Evolutionary conservation across 768 basidiomycete species (phyloP).

Genomic region (Phanerochaete sordida): DNA sequence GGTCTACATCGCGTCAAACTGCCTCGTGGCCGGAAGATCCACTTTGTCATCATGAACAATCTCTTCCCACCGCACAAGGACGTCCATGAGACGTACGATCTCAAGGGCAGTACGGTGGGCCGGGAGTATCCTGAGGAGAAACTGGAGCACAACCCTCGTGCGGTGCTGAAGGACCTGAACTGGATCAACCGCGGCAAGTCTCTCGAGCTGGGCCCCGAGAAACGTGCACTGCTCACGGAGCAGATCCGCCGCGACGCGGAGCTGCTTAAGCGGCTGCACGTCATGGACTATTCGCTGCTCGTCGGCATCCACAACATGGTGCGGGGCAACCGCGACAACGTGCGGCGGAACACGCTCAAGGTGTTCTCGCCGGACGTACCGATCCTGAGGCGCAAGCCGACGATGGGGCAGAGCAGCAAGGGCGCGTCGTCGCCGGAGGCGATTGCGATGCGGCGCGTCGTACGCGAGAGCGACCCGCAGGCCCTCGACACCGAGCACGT

Average conservation of each 20-base stretch:
- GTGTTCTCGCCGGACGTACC: slow-evolving; percentile 87
- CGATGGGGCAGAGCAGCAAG: slow-evolving; percentile 42
- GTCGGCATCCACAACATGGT: slow-evolving; percentile 92
- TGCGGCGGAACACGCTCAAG: slow-evolving; percentile 85
- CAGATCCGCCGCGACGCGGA: slow-evolving; percentile 87
- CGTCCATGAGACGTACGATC: slow-evolving; percentile 95
- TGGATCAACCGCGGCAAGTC: slow-evolving; percentile 81
- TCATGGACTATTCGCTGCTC: slow-evolving; percentile 97
- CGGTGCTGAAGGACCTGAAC: slow-evolving; percentile 93
- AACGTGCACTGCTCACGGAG: slow-evolving; percentile 84
- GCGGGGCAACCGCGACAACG: slow-evolving; percentile 88
- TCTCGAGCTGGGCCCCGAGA: slow-evolving; percentile 95
- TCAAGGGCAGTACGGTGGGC: slow-evolving; percentile 93
- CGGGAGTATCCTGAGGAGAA: slow-evolving; percentile 85
- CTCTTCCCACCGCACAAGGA: slow-evolving; percentile 97
- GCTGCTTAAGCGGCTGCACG: slow-evolving; percentile 74
- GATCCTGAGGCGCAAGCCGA: slow-evolving; percentile 55
- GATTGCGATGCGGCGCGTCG: slow-evolving; percentile 79
- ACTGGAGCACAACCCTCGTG: slow-evolving; percentile 71
- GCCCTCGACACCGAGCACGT: slow-evolving; percentile 51
- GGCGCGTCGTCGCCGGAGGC: slow-evolving; percentile 64
- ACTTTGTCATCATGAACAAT: slow-evolving; percentile 99
- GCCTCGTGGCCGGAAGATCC: slow-evolving; percentile 90
- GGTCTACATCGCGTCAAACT: slow-evolving; percentile 97
- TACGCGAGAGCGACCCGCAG: slow-evolving; percentile 79